Conservation (phyloP, 805 yeast genomes). For the Torulaspora maleeae region DNA sequence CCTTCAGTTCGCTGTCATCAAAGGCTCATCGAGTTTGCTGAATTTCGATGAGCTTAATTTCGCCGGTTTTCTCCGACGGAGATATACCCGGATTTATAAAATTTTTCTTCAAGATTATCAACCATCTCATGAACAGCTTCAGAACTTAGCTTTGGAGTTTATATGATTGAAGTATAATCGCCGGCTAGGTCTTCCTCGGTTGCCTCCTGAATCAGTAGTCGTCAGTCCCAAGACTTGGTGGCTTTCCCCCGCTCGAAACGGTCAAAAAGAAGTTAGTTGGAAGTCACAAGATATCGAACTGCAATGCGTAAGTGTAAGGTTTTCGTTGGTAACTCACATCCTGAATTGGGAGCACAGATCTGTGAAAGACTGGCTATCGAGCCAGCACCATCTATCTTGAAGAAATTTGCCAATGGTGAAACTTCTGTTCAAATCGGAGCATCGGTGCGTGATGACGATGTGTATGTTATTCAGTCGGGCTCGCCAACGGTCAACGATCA, state of each 20-base stretch:
- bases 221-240: not conserved
- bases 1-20: not conserved
- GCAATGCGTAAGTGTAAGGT: constrained; percentile 94
- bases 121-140: not conserved
- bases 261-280: not conserved
- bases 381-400: constrained; percentile 87
- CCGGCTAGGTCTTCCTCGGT: not conserved
- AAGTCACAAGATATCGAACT: not conserved
- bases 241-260: not conserved
- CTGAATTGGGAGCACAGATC: constrained; percentile 84
- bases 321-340: constrained; percentile 95
- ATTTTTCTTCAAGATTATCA: constrained; percentile 3
- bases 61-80: constrained; percentile 5
- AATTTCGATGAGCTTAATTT: not conserved
- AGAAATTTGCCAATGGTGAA: constrained; percentile 95
- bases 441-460: constrained; percentile 95
- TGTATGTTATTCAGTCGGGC: constrained; percentile 87
- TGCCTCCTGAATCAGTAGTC: not conserved
- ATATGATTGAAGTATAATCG: constrained; percentile 1
- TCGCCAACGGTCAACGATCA: constrained; percentile 86
- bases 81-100: not conserved
- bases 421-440: constrained; percentile 94
- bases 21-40: not conserved
- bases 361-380: constrained; percentile 89
- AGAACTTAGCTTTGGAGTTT: not conserved